phyloP scores from a whole-genome alignment of 2,329 filamentous ascomycete species.

The Chalaropsis ovoidea region DNA sequence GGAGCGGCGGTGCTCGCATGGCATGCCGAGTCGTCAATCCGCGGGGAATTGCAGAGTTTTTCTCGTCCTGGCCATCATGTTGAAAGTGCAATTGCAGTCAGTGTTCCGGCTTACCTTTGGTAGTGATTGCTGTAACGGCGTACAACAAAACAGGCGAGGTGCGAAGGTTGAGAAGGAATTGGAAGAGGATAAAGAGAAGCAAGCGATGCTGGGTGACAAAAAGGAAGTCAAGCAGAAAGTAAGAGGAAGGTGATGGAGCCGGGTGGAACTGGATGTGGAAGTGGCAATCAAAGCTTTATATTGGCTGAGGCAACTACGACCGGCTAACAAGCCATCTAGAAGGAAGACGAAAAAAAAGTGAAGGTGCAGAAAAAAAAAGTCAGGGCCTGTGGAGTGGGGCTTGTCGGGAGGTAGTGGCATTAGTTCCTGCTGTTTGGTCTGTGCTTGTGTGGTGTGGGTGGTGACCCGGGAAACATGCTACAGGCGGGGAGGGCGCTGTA shows the following conservation, averaged over 20 bases:
- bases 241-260: slow-evolving; percentile 1
- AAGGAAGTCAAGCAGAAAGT: slow-evolving; percentile 13
- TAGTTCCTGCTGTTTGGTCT: slow-evolving; percentile 9
- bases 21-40: not conserved
- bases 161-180: not conserved
- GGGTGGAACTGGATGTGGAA: slow-evolving; percentile 12
- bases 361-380: slow-evolving; percentile 20
- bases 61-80: not conserved
- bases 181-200: not conserved
- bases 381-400: slow-evolving; percentile 26
- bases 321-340: not conserved
- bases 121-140: not conserved
- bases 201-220: slow-evolving; percentile 10
- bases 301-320: slow-evolving; percentile 12
- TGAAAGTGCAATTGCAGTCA: not conserved
- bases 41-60: not conserved
- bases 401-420: slow-evolving; percentile 7
- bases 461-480: not conserved
- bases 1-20: not conserved
- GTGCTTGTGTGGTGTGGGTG: not conserved
- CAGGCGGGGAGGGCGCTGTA: not conserved
- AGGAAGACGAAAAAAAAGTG: slow-evolving; percentile 5
- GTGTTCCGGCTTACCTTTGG: not conserved
- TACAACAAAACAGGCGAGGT: not conserved
- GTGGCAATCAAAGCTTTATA: slow-evolving; percentile 25